Evolutionary conservation across 2,329 filamentous ascomycete genomes (phyloP).

Genomic region (Cladosporium sp.): DNA sequence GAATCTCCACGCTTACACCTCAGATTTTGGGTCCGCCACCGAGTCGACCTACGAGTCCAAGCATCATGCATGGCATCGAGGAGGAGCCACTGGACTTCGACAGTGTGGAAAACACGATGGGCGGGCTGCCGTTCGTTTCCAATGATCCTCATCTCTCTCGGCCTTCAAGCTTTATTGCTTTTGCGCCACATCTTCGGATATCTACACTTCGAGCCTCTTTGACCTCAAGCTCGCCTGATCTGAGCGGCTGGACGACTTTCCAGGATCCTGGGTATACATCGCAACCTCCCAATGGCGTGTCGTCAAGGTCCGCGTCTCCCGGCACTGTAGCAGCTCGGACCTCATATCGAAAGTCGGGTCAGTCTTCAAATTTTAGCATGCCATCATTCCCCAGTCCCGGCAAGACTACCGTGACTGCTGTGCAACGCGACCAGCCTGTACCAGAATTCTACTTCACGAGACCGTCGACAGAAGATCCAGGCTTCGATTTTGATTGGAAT

Average conservation of each 20-base stretch:
- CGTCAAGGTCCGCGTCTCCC: not conserved
- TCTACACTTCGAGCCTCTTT: slow-evolving; percentile 36
- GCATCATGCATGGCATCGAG: slow-evolving; percentile 34
- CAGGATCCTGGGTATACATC: slow-evolving; percentile 17
- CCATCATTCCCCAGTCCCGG: slow-evolving; percentile 28
- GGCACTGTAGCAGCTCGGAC: not conserved
- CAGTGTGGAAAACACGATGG: not conserved
- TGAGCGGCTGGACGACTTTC: slow-evolving; percentile 34
- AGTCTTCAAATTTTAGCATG: slow-evolving; percentile 11
- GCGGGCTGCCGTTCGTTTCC: slow-evolving; percentile 8
- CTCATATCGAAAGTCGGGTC: not conserved
- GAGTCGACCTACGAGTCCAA: slow-evolving; percentile 33
- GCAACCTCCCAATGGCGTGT: slow-evolving; percentile 1
- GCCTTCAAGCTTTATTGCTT: slow-evolving; percentile 26
- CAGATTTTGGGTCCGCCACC: slow-evolving; percentile 38
- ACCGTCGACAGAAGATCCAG: slow-evolving; percentile 13
- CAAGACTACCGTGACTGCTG: slow-evolving; percentile 15
- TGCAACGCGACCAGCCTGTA: slow-evolving; percentile 17
- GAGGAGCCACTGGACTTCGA: slow-evolving; percentile 32
- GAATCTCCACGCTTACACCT: slow-evolving; percentile 40
- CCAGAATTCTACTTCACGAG: slow-evolving; percentile 25
- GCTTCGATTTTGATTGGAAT: slow-evolving; percentile 3
- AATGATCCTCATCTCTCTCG: slow-evolving; percentile 11
- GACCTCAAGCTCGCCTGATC: slow-evolving; percentile 36
- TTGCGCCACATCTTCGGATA: slow-evolving; percentile 34